Percentiles rank a stretch among this genome's conserved stretches.
These are phyloP conservation scores for Spongiforma sp. DNA, from an alignment of 1,284 basidiomycete genomes.

Conservation along the genomic window DNA sequence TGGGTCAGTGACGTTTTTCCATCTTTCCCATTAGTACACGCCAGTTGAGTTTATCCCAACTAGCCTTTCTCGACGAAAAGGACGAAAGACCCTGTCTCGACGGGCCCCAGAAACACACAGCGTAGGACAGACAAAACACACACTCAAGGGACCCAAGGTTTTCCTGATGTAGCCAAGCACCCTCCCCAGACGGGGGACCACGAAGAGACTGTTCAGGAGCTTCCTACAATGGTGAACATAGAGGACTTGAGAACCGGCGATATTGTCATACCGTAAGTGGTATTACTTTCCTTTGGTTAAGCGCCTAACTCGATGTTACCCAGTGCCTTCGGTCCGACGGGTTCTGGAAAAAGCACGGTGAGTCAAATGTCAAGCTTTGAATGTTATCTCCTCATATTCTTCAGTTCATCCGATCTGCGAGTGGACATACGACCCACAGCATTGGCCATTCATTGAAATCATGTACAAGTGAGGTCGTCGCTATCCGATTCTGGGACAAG, in stretches of 20 bases:
- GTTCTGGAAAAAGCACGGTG: not conserved
- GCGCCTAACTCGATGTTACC: not conserved
- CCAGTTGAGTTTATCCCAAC: no score
- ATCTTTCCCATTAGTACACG: no score
- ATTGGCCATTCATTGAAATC: not conserved
- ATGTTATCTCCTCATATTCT: not conserved
- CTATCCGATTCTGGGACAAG: not conserved
- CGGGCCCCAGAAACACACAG: no score
- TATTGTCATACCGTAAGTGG: not conserved
- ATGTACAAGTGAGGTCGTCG: not conserved
- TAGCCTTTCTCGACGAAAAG: no score
- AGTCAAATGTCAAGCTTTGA: not conserved
- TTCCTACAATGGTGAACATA: not conserved
- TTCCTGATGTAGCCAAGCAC: no score
- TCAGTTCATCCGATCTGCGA: not conserved
- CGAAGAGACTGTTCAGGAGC: no score
- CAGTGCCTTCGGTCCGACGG: not conserved
- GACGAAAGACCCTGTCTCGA: no score
- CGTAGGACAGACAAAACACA: no score
- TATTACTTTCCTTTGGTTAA: not conserved
- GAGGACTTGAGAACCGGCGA: not conserved
- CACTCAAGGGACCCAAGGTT: no score
- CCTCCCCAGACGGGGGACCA: no score
- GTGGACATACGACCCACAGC: not conserved
- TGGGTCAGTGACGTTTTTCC: no score